Evolutionary conservation across 306 rosid species (phyloP), one percentile per base, ranked within the genome.

Genomic region (Casuarina cunninghamiana): DNA sequence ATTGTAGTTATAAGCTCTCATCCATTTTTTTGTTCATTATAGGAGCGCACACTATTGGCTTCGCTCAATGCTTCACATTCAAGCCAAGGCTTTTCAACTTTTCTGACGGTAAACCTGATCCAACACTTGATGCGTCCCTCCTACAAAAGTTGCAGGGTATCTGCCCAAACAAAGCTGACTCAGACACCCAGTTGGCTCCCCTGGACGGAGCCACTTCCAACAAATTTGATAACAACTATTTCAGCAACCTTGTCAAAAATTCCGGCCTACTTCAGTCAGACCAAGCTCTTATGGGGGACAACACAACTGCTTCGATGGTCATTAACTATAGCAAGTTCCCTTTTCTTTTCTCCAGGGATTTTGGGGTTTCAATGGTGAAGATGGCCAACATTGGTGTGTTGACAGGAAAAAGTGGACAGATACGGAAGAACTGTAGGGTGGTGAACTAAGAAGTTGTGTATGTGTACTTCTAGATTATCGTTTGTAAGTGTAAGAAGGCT

Each of bases 41-140:
- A 92, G 97, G 97, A 44, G 96, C 93, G 1, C 97, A 95, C 83
- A 92, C 97, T 1, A 83, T 93, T 61, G 97, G 97, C 1, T 91
- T 95, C 75, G 96, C 99, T 43, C 97, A 87, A 53, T 95, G 99
- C 79, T 87, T 87, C 54, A 83, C 93, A 17, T 92, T 95, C 96
- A 95, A 93, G 90, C 37, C 83, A 35, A 88, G 97, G 83, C 87
- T 95, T 2, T 95, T 87, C 80, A 63, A 91, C 83, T 92, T 88
- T 61, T 85, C 55, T 44, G 89, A 93, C 2, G 97, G 95, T 9
- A 86, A 88, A 55, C 82, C 98, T 3, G 97, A 95, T 58, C 97
- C 97, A 43, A 7, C 88, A 41, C 81, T 91, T 1, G 90, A 88
- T 69, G 35, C 83, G 6, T 79, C 90, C 16, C 85, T 91, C 3